Percentiles rank a stretch among this genome's conserved stretches.
These are phyloP conservation scores for Eutrema salsugineum DNA, from an alignment of 441 rosid genomes.

Conservation along the genomic window DNA sequence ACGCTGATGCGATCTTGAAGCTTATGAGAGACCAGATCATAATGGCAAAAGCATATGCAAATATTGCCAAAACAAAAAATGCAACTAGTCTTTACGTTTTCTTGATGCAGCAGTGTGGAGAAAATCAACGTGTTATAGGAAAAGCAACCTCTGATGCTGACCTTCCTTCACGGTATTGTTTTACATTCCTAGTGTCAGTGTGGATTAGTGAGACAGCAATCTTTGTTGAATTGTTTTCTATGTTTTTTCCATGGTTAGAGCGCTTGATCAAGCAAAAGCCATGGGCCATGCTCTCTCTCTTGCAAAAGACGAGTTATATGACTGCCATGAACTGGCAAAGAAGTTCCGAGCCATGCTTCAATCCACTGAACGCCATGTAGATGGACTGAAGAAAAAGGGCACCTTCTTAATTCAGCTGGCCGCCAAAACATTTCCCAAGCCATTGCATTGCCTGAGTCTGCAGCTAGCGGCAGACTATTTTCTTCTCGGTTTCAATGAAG, in stretches of 20 bases:
- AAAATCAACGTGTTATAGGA: slow-evolving; percentile 61
- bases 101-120: slow-evolving; percentile 54
- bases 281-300: slow-evolving; percentile 82
- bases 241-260: slow-evolving; percentile 39
- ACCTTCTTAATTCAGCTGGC: slow-evolving; percentile 92
- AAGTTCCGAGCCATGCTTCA: slow-evolving; percentile 86
- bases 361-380: slow-evolving; percentile 59
- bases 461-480: slow-evolving; percentile 85
- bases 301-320: slow-evolving; percentile 77
- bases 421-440: slow-evolving; percentile 82
- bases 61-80: slow-evolving; percentile 71
- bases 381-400: slow-evolving; percentile 68
- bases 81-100: slow-evolving; percentile 50
- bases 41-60: slow-evolving; percentile 91
- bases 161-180: slow-evolving; percentile 68
- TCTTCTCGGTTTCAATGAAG: slow-evolving; percentile 33
- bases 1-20: slow-evolving; percentile 76
- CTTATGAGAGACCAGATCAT: slow-evolving; percentile 96
- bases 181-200: slow-evolving; percentile 9
- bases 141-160: slow-evolving; percentile 79
- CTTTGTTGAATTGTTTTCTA: not conserved
- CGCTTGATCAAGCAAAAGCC: slow-evolving; percentile 78
- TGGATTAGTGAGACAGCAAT: slow-evolving; percentile 11
- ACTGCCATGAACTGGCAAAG: slow-evolving; percentile 64
- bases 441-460: slow-evolving; percentile 86